Base-by-base conservation (phyloP, 2,329 filamentous ascomycete genomes). In the Chrysoporthe puriensis region DNA sequence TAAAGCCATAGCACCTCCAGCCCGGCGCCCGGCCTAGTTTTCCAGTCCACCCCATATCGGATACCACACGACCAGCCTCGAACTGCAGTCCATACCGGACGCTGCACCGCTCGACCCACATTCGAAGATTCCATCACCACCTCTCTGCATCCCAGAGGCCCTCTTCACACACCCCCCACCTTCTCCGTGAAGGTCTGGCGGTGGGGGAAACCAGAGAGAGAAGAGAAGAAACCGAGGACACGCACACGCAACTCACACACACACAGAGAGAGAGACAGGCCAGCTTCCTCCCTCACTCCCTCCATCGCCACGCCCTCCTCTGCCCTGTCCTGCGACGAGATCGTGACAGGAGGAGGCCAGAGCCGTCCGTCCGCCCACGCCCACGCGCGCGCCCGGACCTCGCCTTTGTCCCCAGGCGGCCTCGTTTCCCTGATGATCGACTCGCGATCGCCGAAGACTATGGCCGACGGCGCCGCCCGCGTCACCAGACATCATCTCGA, bases 91-190 rank as follows among this genome's bases (percentile, higher is more conserved):
- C 13, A 54, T 48, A 44, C 43, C 50, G 46, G 59, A 36, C 62
- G 60, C 32, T 60, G n/a, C 66, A 57, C 44, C 57, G 43, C 50
- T 52, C 60, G 64, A 65, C 63, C 65, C 65, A 69, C 68, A 65
- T 64, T 65, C 65, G 52, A 70, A 67, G 66, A 68, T 68, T 65
- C 62, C 68, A 69, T 69, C 62, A 63, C 40, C 40, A 59, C 58
- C 62, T 60, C 61, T 57, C 57, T 64, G 40, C 46, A 32, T 26
- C 57, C 48, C 7, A 32, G 62, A 21, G 62, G 40, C 57, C 46
- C 52, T 43, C 59, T 44, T 43, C 48, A 26, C 52, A 46, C 14
- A 18, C 26, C 59, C 68, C 66, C 68, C 68, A 63, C 68, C 68
- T 68, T 67, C 66, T 66, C 62, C 60, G 58, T 34, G 67, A 63